These are phyloP conservation scores for Nectriaceae sp. DNA, from an alignment of 2,329 filamentous ascomycete genomes.

Conservation along the genomic window DNA sequence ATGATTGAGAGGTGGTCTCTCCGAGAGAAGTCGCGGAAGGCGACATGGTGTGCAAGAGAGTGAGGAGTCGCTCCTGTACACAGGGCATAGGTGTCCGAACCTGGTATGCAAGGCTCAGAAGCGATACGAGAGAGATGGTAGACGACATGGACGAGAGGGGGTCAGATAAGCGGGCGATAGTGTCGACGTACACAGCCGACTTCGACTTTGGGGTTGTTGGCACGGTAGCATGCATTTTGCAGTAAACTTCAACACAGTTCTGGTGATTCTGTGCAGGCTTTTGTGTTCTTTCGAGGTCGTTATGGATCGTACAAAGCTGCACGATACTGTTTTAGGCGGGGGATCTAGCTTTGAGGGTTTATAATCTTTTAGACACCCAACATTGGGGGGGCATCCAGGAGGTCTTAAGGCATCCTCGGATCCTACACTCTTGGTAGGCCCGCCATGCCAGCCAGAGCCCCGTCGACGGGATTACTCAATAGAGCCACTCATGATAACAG, in stretches of 20 bases:
- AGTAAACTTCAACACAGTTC: neutral
- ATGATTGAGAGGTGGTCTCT: slow-evolving; percentile 7
- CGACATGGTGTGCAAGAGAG: slow-evolving; percentile 36
- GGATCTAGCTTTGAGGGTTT: no score
- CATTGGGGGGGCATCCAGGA: slow-evolving; percentile 3
- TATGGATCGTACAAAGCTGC: no score
- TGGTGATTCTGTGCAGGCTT: no score
- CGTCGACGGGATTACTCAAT: slow-evolving; percentile 21
- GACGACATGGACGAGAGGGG: slow-evolving; percentile 33
- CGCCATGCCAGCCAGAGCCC: slow-evolving; percentile 17
- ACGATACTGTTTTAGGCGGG: no score
- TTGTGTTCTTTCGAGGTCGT: no score
- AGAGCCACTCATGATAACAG: slow-evolving; percentile 27
- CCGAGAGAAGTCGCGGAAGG: slow-evolving; percentile 17
- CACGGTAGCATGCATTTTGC: slow-evolving; percentile 23
- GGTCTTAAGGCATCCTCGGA: slow-evolving; percentile 8
- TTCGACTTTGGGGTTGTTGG: slow-evolving; percentile 21
- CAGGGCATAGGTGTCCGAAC: slow-evolving; percentile 26
- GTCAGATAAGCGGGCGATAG: slow-evolving; percentile 32
- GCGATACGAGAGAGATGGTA: slow-evolving; percentile 35
- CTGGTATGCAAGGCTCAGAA: slow-evolving; percentile 36
- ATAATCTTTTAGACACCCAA: no score
- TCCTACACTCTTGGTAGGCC: slow-evolving; percentile 4
- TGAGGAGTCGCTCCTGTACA: slow-evolving; percentile 33
- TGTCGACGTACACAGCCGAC: slow-evolving; percentile 28